Evolutionary conservation across 2,329 filamentous ascomycete species (phyloP).

Genomic region (Sarocladium brachiariae): DNA sequence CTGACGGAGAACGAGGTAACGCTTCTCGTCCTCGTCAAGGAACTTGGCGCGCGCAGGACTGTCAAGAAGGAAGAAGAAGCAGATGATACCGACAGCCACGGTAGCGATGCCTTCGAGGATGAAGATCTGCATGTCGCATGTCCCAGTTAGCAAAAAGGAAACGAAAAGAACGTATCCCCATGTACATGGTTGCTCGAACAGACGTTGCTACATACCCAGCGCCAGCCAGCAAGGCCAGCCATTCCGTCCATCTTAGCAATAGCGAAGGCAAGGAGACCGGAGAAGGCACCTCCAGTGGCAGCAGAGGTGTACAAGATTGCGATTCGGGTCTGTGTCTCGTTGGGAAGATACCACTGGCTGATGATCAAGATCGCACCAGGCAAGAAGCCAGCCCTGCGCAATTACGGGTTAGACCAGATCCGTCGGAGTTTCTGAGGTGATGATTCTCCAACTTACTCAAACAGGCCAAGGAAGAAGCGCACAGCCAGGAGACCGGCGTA

Average conservation of each 20-base stretch:
- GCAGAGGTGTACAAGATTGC: slow-evolving; percentile 30
- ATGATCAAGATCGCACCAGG: slow-evolving; percentile 25
- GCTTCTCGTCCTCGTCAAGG: slow-evolving; percentile 26
- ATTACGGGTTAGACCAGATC: too few species aligned
- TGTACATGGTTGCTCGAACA: too few species aligned
- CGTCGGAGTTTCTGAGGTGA: too few species aligned
- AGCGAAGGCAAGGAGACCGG: slow-evolving; percentile 44
- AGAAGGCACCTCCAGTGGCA: slow-evolving; percentile 35
- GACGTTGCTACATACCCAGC: too few species aligned
- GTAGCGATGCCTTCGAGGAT: slow-evolving; percentile 39
- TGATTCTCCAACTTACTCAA: slow-evolving; percentile 23
- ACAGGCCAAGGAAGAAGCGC: slow-evolving; percentile 32
- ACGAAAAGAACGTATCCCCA: too few species aligned
- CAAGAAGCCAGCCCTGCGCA: slow-evolving; percentile 24
- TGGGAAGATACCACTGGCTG: slow-evolving; percentile 26
- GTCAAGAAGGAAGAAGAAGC: slow-evolving; percentile 26
- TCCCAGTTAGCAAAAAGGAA: too few species aligned
- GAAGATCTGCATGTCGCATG: too few species aligned
- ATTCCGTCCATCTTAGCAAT: slow-evolving; percentile 39
- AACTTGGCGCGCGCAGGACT: slow-evolving; percentile 27
- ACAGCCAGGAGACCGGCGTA: slow-evolving; percentile 34
- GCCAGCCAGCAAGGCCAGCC: slow-evolving; percentile 30
- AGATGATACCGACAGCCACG: slow-evolving; percentile 23
- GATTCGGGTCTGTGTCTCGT: slow-evolving; percentile 22
- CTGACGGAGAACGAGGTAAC: slow-evolving; percentile 27